Evolutionary conservation across 345 rosid genomes (phyloP), one percentile per base, ranked within the genome.

Genomic region (Isatis tinctoria): DNA sequence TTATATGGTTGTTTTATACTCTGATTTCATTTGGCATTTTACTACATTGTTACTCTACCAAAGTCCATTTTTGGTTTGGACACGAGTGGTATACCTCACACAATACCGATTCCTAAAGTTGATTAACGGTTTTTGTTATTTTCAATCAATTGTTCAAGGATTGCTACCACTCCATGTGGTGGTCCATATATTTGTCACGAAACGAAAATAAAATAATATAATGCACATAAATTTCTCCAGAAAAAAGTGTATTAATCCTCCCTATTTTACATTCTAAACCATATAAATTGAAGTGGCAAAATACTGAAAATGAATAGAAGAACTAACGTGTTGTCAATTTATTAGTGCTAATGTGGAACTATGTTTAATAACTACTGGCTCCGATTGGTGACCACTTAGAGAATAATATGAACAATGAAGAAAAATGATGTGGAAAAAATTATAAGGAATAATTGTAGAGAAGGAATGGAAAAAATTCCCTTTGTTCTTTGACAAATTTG

Each of bases 61-160:
- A 18, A 35, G 5, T 57, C 68, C 40, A 71, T 60, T 48, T 60
- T 14, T 49, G 43, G 69, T 62, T 64, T 72, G 67, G 41, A 39
- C 59, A 61, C 37, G 16, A 61, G 51, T 26, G 32, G 32, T 36
- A 53, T n/a, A n/a, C n/a, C n/a, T 49, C 60, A 14, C 72, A 67
- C 60, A 9, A 22, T 67, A 26, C 39, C 20, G 12, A 71, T 60
- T 72, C 61, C 40, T 28, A 26, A 49, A 26, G 33, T 49, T 61
- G 40, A 37, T 60, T 60, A 71, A 72, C 76, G 69, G 67, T 70
- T 35, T 47, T 65, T 28, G 8, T 60, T 60, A 13, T 35, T 28
- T 28, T 69, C 54, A 41, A 41, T 65, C 13, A 20, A 8, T 41
- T 20, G 20, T 63, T 44, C 27, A 28, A 63, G 26, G 37, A 63